Conservation (phyloP, 1,139 yeast genomes). For the Sugiyamaella grinbergsii region DNA sequence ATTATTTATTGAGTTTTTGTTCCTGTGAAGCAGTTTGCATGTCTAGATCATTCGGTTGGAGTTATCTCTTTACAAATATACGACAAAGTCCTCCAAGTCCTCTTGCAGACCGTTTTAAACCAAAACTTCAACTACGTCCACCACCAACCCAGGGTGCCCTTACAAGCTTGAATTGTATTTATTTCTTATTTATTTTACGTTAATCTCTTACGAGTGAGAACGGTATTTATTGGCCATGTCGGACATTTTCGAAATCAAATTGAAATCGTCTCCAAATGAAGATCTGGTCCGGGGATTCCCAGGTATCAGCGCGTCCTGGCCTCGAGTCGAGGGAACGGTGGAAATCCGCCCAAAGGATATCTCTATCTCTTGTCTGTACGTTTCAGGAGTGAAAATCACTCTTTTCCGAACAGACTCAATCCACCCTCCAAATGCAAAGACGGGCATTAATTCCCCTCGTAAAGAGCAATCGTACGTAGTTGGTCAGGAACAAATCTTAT, state of each 20-base stretch:
- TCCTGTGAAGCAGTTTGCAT: too few relatives aligned
- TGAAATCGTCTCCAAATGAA: slow-evolving; percentile 45
- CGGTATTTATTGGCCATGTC: too few relatives aligned
- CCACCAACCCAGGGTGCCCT: too few relatives aligned
- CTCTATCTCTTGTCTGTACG: slow-evolving; percentile 30
- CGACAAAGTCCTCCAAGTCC: too few relatives aligned
- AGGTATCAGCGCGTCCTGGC: slow-evolving; percentile 48
- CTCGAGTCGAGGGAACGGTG: slow-evolving; percentile 45
- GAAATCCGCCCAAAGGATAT: slow-evolving; percentile 42
- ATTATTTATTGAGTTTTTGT: too few relatives aligned
- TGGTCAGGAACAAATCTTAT: slow-evolving; percentile 39
- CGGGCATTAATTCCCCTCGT: slow-evolving; percentile 39
- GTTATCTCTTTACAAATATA: too few relatives aligned
- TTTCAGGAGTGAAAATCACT: slow-evolving; percentile 41
- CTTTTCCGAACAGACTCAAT: slow-evolving; percentile 46
- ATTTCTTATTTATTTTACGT: background rate
- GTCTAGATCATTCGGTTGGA: too few relatives aligned
- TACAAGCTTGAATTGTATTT: too few relatives aligned
- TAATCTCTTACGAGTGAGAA: background rate
- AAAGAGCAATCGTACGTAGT: slow-evolving; percentile 44
- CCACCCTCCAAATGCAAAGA: slow-evolving; percentile 41
- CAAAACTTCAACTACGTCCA: too few relatives aligned
- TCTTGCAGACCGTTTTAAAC: too few relatives aligned
- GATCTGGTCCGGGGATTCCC: slow-evolving; percentile 48
- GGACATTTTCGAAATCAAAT: slow-evolving; percentile 38